Conservation (phyloP, 176 grass and related monocot genomes). For the Dactylis glomerata region DNA sequence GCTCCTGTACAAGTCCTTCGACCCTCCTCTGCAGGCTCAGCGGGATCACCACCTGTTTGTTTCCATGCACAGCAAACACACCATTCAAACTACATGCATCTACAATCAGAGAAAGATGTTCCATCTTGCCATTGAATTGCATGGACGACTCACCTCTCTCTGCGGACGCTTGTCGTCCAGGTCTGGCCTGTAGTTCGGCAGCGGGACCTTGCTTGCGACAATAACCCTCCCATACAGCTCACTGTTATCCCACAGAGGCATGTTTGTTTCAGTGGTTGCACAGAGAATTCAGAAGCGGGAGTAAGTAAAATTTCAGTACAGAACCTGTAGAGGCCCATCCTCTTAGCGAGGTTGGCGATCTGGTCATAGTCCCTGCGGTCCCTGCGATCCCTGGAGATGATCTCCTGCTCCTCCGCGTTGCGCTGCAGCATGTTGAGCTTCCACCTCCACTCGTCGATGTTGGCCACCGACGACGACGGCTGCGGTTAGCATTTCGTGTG, state of each 20-base stretch:
- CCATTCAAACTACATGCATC: neutral
- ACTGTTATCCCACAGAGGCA: slow-evolving; percentile 34
- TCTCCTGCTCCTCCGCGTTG: slow-evolving; percentile 80
- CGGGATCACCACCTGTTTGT: slow-evolving; percentile 77
- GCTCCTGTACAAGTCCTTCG: slow-evolving; percentile 80
- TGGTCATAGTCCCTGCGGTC: slow-evolving; percentile 87
- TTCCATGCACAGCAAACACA: slow-evolving; percentile 10
- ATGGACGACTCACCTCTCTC: slow-evolving; percentile 55
- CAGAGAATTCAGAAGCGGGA: neutral
- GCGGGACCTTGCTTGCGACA: slow-evolving; percentile 89
- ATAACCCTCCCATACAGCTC: slow-evolving; percentile 89
- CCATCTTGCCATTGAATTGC: neutral
- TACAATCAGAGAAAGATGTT: neutral
- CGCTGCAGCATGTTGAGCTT: slow-evolving; percentile 88
- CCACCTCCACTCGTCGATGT: slow-evolving; percentile 99
- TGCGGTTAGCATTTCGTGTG: slow-evolving; percentile 7
- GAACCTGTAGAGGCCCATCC: slow-evolving; percentile 89
- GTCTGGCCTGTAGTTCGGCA: slow-evolving; percentile 92
- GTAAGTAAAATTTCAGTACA: neutral
- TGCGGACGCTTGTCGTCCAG: slow-evolving; percentile 91
- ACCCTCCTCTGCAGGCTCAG: slow-evolving; percentile 95
- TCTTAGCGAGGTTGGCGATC: slow-evolving; percentile 75
- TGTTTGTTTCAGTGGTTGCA: neutral
- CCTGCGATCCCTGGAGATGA: slow-evolving; percentile 86
- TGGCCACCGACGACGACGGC: slow-evolving; percentile 85